Base-by-base conservation (phyloP, 352 stramenopile genomes). In the Halophytophthora polymorphica region DNA sequence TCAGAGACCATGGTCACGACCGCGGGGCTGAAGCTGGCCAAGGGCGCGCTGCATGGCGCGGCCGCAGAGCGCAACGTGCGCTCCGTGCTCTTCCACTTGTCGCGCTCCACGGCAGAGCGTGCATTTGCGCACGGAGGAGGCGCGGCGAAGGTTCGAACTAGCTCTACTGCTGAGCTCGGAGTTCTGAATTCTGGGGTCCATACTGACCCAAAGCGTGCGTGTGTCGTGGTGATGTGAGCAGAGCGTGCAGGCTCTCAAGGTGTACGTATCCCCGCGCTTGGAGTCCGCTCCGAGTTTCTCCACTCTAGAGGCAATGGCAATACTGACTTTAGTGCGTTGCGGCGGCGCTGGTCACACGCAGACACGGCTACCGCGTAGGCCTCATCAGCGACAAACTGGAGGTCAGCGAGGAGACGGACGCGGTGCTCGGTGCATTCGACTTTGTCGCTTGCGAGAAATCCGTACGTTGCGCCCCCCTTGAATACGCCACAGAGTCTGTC, bases 61-160 rank as follows among this genome's bases (percentile, higher is more conserved):
- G 64, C 62, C n/a, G 43, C 35, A 15, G 50, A 64, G 50, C 61
- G 64, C 38, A 88, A 86, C 22, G 45, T 81, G 31, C 77, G 77
- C 34, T 65, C 64, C 23, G 58, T 88, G n/a, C 48, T 84, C 36
- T 65, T 86, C 47, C 67, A 73, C 6, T 48, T 83, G 11, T 63
- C 61, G 25, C 39, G 43, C 8, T 11, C 25, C 1, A 71, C 50
- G 10, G 54, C 62, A 0, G 37, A 45, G 40, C 31, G 39, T 4
- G 50, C 22, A 33, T 46, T 64, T 8, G 29, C 17, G 22, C 19
- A 45, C 19, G 35, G 55, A 34, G 48, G 29, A 3, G 43, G 54
- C 28, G 57, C 52, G 25, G 36, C 52, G 18, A 64, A 73, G 49
- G 69, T 75, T 47, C 11, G 21, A 8, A 4, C 10, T n/a, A 8